These are phyloP conservation scores for Acrodontium crateriforme DNA, from an alignment of 2,329 filamentous ascomycete genomes.

Conservation along the genomic window DNA sequence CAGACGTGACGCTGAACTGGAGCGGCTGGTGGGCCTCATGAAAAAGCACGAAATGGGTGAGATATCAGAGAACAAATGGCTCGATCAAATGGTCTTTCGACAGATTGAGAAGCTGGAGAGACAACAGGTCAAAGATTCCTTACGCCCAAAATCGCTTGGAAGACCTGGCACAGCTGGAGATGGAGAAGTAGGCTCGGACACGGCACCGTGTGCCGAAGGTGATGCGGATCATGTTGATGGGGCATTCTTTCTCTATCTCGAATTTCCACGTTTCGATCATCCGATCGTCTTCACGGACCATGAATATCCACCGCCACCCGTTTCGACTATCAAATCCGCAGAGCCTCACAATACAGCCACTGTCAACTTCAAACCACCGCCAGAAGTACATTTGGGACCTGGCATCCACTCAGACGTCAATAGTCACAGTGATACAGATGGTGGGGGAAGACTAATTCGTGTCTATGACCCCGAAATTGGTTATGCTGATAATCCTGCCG, in stretches of 20 bases:
- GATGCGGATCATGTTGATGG: slow-evolving; percentile 38
- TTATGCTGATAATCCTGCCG: slow-evolving; percentile 79
- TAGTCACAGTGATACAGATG: slow-evolving; percentile 31
- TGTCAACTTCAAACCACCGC: slow-evolving; percentile 62
- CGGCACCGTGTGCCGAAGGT: slow-evolving; percentile 22
- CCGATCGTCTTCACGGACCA: slow-evolving; percentile 90
- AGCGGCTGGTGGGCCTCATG: slow-evolving; percentile 75
- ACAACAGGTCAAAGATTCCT: slow-evolving; percentile 26
- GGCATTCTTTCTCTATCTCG: slow-evolving; percentile 73
- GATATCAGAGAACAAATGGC: slow-evolving; percentile 83
- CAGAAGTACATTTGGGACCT: slow-evolving; percentile 79
- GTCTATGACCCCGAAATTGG: slow-evolving; percentile 93
- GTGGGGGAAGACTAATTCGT: slow-evolving; percentile 54
- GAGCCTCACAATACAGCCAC: slow-evolving; percentile 50
- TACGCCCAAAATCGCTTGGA: slow-evolving; percentile 1
- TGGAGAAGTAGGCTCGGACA: slow-evolving; percentile 4
- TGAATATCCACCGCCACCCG: slow-evolving; percentile 74
- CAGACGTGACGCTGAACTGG: slow-evolving; percentile 52
- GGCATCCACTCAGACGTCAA: slow-evolving; percentile 62
- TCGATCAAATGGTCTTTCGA: slow-evolving; percentile 87
- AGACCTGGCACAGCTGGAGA: slow-evolving; percentile 2
- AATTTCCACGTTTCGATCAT: slow-evolving; percentile 89
- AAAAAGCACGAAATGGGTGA: slow-evolving; percentile 99
- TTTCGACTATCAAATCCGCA: slow-evolving; percentile 50
- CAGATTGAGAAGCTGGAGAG: slow-evolving; percentile 58